Conservation (phyloP, 495 filamentous ascomycete genomes). For the Aspergillus olivimuriae region DNA sequence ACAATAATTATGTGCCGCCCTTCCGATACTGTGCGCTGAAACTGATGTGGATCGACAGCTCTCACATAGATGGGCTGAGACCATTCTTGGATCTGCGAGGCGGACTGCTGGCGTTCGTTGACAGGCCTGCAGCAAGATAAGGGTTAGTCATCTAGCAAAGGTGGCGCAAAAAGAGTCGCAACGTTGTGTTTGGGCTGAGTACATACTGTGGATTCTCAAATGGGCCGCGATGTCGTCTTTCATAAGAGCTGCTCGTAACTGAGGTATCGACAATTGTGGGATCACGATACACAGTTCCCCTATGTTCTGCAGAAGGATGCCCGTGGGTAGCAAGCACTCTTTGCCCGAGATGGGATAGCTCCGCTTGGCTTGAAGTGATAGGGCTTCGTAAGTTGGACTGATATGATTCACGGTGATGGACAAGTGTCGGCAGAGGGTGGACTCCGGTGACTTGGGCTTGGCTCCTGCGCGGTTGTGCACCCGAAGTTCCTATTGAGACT, state of each 20-base stretch:
- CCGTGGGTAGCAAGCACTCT: conserved; percentile 2
- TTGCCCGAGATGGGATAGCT: conserved; percentile 9
- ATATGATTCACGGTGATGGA: conserved; percentile 10
- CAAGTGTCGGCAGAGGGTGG: conserved; percentile 11
- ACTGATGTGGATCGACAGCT: conserved; percentile 16
- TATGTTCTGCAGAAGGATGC: conserved; percentile 6
- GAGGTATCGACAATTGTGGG: neutral
- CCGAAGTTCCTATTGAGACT: conserved; percentile 16
- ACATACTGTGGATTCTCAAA: conserved; percentile 18
- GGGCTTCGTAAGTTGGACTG: conserved; percentile 11
- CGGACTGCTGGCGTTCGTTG: conserved; percentile 2
- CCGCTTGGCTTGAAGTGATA: conserved; percentile 8
- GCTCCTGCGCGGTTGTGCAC: conserved; percentile 16
- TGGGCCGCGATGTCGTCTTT: conserved; percentile 4
- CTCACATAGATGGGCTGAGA: conserved; percentile 25
- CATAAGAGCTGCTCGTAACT: conserved; percentile 4
- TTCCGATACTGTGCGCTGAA: conserved; percentile 17
- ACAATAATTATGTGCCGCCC: conserved; percentile 26
- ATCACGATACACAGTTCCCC: conserved; percentile 1
- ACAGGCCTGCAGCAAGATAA: conserved; percentile 6
- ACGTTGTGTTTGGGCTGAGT: neutral
- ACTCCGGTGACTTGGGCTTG: conserved; percentile 13
- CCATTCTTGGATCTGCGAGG: conserved; percentile 8
- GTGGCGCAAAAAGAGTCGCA: too few species aligned
- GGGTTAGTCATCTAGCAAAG: too few species aligned